A percentile compares a stretch with the other conserved stretches of the same genome.
These are phyloP conservation scores for Arctium minus DNA, from an alignment of 129 eudicot genomes.

Conservation along the genomic window DNA sequence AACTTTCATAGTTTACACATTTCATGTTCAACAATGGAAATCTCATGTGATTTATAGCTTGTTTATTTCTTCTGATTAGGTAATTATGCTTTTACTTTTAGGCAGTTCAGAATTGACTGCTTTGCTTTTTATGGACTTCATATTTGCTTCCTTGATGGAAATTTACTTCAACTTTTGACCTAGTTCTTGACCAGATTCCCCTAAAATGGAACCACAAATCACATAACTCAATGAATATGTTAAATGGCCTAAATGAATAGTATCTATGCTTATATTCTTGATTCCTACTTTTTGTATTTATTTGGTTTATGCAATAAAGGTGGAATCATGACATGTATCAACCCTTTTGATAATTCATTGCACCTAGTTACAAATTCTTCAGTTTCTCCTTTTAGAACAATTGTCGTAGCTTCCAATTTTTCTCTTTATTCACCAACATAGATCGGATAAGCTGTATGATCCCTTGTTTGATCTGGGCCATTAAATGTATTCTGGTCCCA, in stretches of 20 bases:
- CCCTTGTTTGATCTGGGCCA: slow-evolving; percentile 5
- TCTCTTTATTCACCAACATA: neutral
- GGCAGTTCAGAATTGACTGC: slow-evolving; percentile 9
- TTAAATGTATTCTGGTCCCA: slow-evolving; percentile 8
- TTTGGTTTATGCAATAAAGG: neutral
- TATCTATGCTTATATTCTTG: neutral
- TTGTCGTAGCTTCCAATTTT: neutral
- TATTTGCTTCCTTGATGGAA: neutral
- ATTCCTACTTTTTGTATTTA: neutral
- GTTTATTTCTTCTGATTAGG: neutral
- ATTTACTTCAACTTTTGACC: neutral
- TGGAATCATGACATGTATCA: neutral
- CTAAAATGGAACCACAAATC: neutral
- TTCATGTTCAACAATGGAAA: too few relatives aligned
- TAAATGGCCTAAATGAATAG: neutral
- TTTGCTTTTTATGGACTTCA: neutral
- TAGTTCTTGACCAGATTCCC: neutral
- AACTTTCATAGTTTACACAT: too few relatives aligned
- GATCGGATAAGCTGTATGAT: neutral
- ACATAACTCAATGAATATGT: neutral
- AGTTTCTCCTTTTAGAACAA: neutral
- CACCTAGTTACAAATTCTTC: neutral
- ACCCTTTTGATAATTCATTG: neutral
- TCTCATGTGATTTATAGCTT: neutral
- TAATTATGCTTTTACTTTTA: neutral